Percentiles rank a stretch among this genome's conserved stretches.
phyloP scores from a whole-genome alignment of 306 rosid species.

The barrel medic (Medicago truncatula) region DNA sequence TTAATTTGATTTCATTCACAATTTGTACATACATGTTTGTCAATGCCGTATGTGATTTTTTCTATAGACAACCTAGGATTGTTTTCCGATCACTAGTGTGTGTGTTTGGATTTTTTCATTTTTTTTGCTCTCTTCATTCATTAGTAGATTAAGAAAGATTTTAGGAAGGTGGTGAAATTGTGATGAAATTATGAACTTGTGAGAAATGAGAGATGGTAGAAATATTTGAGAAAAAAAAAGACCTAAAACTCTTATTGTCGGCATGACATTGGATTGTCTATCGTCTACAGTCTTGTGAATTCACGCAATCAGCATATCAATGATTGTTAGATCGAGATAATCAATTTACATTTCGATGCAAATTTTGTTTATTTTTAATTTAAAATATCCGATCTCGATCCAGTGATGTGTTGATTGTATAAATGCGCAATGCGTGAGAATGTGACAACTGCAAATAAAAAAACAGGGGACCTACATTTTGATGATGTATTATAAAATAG shows the following conservation, averaged over 20 bases:
- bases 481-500: neutral
- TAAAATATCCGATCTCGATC: neutral
- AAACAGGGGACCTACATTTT: neutral
- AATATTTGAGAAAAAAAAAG: neutral
- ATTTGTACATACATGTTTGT: neutral
- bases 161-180: neutral
- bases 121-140: neutral
- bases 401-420: neutral
- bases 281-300: neutral
- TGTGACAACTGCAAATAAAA: neutral
- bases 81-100: neutral
- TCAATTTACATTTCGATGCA: neutral
- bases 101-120: too few relatives aligned
- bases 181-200: neutral
- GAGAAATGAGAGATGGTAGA: neutral
- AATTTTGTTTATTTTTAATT: neutral
- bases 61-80: neutral
- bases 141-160: neutral
- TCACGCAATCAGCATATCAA: neutral
- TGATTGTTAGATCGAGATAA: neutral
- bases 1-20: neutral
- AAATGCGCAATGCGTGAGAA: neutral
- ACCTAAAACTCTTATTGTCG: neutral
- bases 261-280: neutral
- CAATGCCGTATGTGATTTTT: neutral